A percentile compares a stretch with the other conserved stretches of the same genome.
phyloP scores from a whole-genome alignment of 495 filamentous ascomycete genomes.

The Parathielavia appendiculata region DNA sequence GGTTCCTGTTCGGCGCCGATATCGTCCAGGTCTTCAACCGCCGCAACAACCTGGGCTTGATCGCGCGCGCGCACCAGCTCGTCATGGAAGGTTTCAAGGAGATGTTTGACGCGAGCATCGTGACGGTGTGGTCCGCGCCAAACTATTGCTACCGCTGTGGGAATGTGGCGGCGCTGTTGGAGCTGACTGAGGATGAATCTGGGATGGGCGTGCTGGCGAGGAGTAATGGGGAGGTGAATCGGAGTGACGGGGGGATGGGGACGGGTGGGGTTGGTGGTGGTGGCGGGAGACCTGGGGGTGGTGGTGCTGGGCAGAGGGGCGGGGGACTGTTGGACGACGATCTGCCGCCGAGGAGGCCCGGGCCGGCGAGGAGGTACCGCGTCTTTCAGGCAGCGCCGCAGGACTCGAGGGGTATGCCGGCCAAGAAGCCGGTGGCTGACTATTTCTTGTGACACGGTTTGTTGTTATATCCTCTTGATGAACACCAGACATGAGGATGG shows the following conservation, averaged over 20 bases:
- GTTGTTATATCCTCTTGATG: neutral
- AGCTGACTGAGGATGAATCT: constrained; percentile 79
- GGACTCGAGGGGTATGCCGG: constrained; percentile 95
- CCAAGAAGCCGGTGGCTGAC: constrained; percentile 96
- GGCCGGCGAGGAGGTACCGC: constrained; percentile 84
- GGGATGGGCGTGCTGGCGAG: constrained; percentile 69
- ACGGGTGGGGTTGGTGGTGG: neutral
- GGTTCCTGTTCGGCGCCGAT: constrained; percentile 93
- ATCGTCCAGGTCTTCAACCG: constrained; percentile 97
- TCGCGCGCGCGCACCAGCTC: constrained; percentile 92
- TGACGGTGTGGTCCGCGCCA: constrained; percentile 95
- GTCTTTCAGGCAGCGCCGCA: constrained; percentile 97
- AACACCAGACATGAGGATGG: neutral
- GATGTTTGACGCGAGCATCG: constrained; percentile 93
- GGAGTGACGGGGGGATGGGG: constrained; percentile 39
- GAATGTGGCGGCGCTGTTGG: constrained; percentile 92
- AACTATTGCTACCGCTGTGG: constrained; percentile 99
- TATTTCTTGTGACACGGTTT: constrained; percentile 67
- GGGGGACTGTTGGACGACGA: constrained; percentile 43
- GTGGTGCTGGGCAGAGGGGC: constrained; percentile 18
- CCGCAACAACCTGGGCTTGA: constrained; percentile 81
- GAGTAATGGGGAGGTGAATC: constrained; percentile 72
- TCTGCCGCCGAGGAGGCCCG: constrained; percentile 42
- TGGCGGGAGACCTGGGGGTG: neutral
- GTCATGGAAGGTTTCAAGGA: constrained; percentile 99